Evolutionary conservation across 2,329 filamentous ascomycete genomes (phyloP).

Genomic region (Fusarium buharicum): DNA sequence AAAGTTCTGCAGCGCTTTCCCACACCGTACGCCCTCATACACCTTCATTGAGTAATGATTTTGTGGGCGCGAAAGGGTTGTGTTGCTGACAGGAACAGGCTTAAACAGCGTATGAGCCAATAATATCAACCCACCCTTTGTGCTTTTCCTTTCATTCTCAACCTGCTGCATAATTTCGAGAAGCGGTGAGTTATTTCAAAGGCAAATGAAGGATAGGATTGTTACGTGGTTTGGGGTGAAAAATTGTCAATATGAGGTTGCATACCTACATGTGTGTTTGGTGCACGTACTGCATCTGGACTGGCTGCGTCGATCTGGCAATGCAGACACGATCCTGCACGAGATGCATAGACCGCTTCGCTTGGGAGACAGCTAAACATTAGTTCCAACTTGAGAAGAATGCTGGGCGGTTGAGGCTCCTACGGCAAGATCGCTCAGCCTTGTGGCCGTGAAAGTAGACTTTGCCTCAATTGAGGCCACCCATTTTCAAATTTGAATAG

Average conservation of each 20-base stretch:
- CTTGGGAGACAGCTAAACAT: neutral
- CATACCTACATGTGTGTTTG: constrained; percentile 2
- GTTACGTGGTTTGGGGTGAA: constrained; percentile 5
- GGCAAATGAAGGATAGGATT: neutral
- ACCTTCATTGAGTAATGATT: neutral
- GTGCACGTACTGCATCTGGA: constrained; percentile 5
- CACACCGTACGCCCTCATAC: neutral
- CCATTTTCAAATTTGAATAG: constrained; percentile 1
- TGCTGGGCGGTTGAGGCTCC: constrained; percentile 11
- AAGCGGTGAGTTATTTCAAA: constrained; percentile 8
- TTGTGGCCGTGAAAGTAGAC: neutral
- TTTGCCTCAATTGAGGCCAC: constrained; percentile 17
- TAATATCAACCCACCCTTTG: constrained; percentile 1
- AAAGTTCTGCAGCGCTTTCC: neutral
- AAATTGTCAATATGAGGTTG: neutral
- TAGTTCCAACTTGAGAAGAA: neutral
- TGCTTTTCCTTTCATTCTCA: neutral
- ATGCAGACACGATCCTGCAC: constrained; percentile 16
- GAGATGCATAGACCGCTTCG: constrained; percentile 11
- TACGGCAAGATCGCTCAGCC: constrained; percentile 2
- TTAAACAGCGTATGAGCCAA: constrained; percentile 10
- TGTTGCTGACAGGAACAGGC: constrained; percentile 12
- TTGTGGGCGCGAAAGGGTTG: neutral
- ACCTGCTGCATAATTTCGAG: neutral
- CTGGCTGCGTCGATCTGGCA: constrained; percentile 1